Percentiles rank a stretch among this genome's conserved stretches.
These are phyloP conservation scores for Falciphora oryzae DNA, from an alignment of 2,329 filamentous ascomycete genomes.

Conservation along the genomic window DNA sequence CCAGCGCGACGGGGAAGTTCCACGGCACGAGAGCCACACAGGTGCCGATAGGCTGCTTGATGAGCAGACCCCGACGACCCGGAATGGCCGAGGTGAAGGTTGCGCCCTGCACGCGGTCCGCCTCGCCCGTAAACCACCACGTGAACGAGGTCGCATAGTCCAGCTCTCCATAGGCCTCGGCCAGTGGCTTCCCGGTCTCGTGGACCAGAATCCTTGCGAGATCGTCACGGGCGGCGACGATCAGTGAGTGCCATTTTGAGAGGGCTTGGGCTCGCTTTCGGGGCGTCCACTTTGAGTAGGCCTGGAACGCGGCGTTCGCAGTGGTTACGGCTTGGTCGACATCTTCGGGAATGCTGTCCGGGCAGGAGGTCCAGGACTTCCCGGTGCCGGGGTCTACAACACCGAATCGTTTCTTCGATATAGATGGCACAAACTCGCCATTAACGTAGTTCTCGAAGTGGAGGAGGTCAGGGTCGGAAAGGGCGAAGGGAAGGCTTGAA, in stretches of 20 bases:
- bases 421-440: constrained; percentile 39
- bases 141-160: constrained; percentile 49
- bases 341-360: constrained; percentile 37
- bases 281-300: constrained; percentile 31
- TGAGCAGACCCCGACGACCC: constrained; percentile 59
- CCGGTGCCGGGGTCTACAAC: constrained; percentile 48
- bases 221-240: constrained; percentile 30
- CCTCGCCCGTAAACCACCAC: constrained; percentile 52
- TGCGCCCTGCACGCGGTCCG: constrained; percentile 48
- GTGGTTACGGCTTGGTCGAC: constrained; percentile 32
- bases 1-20: constrained; percentile 67
- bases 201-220: constrained; percentile 33
- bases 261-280: constrained; percentile 29
- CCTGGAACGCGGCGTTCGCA: constrained; percentile 30
- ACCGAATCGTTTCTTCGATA: constrained; percentile 42
- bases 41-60: constrained; percentile 71
- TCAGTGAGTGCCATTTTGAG: constrained; percentile 30
- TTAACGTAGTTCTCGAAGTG: constrained; percentile 45
- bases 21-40: constrained; percentile 64
- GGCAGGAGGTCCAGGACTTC: constrained; percentile 43
- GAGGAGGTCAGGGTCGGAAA: constrained; percentile 41
- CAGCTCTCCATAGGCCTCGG: constrained; percentile 48
- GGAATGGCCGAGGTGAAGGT: constrained; percentile 54
- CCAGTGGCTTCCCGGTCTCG: constrained; percentile 53
- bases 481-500: constrained; percentile 30